phyloP scores from a whole-genome alignment of 2,329 filamentous ascomycete species.

The Colletotrichum karsti region DNA sequence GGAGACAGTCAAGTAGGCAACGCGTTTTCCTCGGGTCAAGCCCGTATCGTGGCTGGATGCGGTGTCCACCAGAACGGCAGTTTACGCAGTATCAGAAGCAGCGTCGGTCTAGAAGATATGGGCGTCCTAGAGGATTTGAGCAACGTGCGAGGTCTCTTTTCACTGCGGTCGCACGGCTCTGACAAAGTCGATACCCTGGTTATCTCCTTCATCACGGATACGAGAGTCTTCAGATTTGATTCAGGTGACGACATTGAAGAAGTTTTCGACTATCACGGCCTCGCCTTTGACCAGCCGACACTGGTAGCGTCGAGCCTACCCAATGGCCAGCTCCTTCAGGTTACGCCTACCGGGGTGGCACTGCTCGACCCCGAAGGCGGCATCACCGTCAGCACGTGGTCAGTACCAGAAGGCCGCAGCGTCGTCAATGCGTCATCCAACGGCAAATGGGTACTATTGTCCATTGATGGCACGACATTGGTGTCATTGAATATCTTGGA shows the following conservation, averaged over 20 bases:
- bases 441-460: conserved; percentile 73
- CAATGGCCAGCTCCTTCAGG: conserved; percentile 21
- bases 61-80: conserved; percentile 91
- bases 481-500: conserved; percentile 72
- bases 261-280: conserved; percentile 76
- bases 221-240: conserved; percentile 82
- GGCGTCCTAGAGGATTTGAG: conserved; percentile 84
- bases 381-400: conserved; percentile 28
- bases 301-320: conserved; percentile 71
- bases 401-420: conserved; percentile 47
- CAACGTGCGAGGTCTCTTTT: conserved; percentile 77
- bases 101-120: conserved; percentile 89
- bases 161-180: conserved; percentile 62
- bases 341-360: conserved; percentile 15
- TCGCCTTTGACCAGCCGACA: conserved; percentile 76
- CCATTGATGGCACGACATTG: conserved; percentile 77
- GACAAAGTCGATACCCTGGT: conserved; percentile 74
- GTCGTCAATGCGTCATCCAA: conserved; percentile 87
- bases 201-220: conserved; percentile 84
- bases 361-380: conserved; percentile 27
- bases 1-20: conserved; percentile 79
- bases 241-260: conserved; percentile 84
- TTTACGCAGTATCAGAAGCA: conserved; percentile 88
- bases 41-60: conserved; percentile 90
- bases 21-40: conserved; percentile 94